phyloP scores from a whole-genome alignment of 2,329 filamentous ascomycete species.

The Knufia fluminis region DNA sequence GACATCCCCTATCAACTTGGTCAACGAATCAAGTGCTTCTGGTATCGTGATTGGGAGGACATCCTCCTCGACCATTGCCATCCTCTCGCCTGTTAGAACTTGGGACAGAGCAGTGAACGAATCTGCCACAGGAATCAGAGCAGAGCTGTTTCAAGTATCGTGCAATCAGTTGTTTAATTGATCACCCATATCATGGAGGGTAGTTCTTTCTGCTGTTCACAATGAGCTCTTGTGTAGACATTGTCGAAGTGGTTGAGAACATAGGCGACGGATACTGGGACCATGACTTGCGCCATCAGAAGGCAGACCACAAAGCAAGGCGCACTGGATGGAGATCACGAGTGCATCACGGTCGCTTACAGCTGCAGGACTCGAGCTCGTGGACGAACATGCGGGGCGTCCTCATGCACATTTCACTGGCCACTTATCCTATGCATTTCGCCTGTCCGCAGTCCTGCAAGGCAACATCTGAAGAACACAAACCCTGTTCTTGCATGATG shows the following conservation, averaged over 20 bases:
- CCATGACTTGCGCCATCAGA: not conserved
- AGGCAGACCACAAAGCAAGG: conserved; percentile 4
- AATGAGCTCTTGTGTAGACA: not conserved
- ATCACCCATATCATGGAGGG: not conserved
- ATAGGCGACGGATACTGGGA: not conserved
- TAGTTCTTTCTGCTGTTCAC: not conserved
- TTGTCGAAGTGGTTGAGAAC: not conserved
- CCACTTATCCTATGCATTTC: not conserved
- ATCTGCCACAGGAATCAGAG: not conserved
- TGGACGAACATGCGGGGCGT: not conserved
- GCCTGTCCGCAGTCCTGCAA: not conserved
- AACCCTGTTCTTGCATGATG: too few relatives aligned
- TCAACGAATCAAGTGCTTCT: conserved; percentile 18
- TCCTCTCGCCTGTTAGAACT: too few relatives aligned
- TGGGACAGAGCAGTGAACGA: not conserved
- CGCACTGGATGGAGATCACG: conserved; percentile 2
- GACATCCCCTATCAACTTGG: conserved; percentile 12
- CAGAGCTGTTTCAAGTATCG: not conserved
- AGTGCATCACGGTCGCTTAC: not conserved
- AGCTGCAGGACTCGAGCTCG: not conserved
- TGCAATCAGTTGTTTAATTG: not conserved
- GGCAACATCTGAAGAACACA: not conserved
- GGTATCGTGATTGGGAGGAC: conserved; percentile 12
- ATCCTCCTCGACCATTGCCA: not conserved
- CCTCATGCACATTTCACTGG: not conserved